Conservation (phyloP, 768 basidiomycete species). For the Amanita rubescens region DNA sequence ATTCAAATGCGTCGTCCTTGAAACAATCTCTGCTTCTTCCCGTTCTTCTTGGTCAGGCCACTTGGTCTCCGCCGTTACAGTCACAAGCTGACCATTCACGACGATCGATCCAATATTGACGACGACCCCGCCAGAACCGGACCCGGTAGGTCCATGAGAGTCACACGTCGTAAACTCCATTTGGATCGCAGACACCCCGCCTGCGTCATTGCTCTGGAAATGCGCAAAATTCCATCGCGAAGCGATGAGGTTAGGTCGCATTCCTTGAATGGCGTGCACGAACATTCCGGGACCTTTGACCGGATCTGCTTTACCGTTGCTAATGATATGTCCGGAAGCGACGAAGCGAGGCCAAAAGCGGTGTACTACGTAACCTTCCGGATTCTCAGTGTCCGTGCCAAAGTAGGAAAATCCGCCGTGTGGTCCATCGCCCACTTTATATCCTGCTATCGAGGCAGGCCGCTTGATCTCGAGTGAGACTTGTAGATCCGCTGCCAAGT, state of each 20-base stretch:
- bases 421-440: constrained; percentile 84
- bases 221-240: constrained; percentile 91
- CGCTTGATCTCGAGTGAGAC: constrained; percentile 68
- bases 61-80: constrained; percentile 74
- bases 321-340: constrained; percentile 60
- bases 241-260: constrained; percentile 93
- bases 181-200: constrained; percentile 78
- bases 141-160: constrained; percentile 68
- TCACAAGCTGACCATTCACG: constrained; percentile 65
- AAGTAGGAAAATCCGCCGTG: constrained; percentile 89
- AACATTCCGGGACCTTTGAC: constrained; percentile 74
- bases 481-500: constrained; percentile 74
- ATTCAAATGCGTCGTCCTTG: constrained; percentile 59
- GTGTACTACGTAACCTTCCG: constrained; percentile 84
- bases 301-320: constrained; percentile 50
- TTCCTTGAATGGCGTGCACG: constrained; percentile 95
- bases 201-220: constrained; percentile 73
- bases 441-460: constrained; percentile 69
- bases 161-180: constrained; percentile 94
- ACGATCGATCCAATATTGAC: constrained; percentile 86
- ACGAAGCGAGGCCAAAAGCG: constrained; percentile 79
- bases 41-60: constrained; percentile 55
- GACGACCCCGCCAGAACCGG: constrained; percentile 75
- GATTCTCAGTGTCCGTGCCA: constrained; percentile 56
- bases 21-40: constrained; percentile 44